Evolutionary conservation across 768 basidiomycete genomes (phyloP).

Genomic region (Lyophyllum shimeji): DNA sequence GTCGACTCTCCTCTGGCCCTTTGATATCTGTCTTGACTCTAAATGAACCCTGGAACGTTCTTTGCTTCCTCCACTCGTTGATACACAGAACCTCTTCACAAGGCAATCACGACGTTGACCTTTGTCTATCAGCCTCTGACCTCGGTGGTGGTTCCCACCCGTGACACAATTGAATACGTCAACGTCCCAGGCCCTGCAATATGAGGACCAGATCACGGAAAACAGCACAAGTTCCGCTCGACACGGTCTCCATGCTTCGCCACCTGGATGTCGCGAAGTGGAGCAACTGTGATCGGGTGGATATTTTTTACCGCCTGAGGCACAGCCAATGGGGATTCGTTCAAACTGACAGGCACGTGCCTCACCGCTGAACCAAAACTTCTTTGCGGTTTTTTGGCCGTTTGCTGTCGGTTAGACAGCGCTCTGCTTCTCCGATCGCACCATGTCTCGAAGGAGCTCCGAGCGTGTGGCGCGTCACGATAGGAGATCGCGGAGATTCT

Average conservation of each 20-base stretch:
- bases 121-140: background rate
- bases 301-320: background rate
- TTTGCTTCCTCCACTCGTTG: background rate
- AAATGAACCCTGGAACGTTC: background rate
- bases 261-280: background rate
- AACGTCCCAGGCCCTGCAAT: background rate
- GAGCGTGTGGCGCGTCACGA: conserved; percentile 6
- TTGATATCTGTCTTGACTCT: background rate
- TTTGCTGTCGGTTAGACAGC: conserved; percentile 29
- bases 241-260: background rate
- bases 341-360: conserved; percentile 8
- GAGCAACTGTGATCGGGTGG: background rate
- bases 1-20: too few relatives aligned
- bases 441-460: conserved; percentile 11
- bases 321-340: conserved; percentile 7
- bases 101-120: too few relatives aligned
- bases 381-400: conserved; percentile 41
- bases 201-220: background rate
- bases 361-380: background rate
- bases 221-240: background rate
- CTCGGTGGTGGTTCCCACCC: background rate
- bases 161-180: background rate
- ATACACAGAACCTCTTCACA: too few relatives aligned
- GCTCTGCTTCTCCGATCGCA: conserved; percentile 14
- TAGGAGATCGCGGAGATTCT: conserved; percentile 8